Base-by-base conservation (phyloP, 2,329 filamentous ascomycete genomes). In the Xylariales sp. region DNA sequence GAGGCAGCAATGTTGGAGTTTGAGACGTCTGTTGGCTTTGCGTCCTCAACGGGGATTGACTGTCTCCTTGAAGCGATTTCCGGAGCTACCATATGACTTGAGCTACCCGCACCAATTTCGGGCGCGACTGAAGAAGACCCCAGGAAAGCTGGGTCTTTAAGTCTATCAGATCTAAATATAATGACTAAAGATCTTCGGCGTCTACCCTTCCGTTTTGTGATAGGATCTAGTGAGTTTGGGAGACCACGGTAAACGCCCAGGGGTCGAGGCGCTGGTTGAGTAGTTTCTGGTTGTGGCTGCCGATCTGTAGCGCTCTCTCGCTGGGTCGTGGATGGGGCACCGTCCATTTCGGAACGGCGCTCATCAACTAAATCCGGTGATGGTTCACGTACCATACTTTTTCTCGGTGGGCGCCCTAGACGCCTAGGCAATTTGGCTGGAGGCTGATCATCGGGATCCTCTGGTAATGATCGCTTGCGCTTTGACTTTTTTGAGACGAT, bases 151-250 rank as follows among this genome's bases (percentile, higher is more conserved):
- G 73, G 67, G 36, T 76, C 70, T 50, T 73, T 76, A 3, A 79
- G 72, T 41, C 66, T 71, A 30, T 76, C 71, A 28, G 64, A 69
- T 41, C 72, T 74, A 48, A 79, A 73, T 58, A 76, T 72, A 12
- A 79, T 46, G 10, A 79, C 75, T 5, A 76, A 50, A n/a, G 77
- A 78, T 41, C 69, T 77, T 50, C 67, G 75, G 30, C 69, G 73
- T 62, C 77, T 74, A 2, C 77, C 77, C 48, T 72, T 75, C 16
- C 61, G 68, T 43, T 71, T 74, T 9, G 34, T 64, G 23, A 71
- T 68, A 7, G 74, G 73, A 62, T 76, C 75, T 30, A 79, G 59
- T 4, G 73, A 74, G 57, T 78, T 78, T 34, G 73, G 69, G 45
- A 61, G 53, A 10, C 75, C 76, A 46, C 70, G 73, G 62, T 77